Percentiles rank a stretch among this genome's conserved stretches.
Conservation (phyloP, 148 eudicot species). For the Rhododendron simsii region DNA sequence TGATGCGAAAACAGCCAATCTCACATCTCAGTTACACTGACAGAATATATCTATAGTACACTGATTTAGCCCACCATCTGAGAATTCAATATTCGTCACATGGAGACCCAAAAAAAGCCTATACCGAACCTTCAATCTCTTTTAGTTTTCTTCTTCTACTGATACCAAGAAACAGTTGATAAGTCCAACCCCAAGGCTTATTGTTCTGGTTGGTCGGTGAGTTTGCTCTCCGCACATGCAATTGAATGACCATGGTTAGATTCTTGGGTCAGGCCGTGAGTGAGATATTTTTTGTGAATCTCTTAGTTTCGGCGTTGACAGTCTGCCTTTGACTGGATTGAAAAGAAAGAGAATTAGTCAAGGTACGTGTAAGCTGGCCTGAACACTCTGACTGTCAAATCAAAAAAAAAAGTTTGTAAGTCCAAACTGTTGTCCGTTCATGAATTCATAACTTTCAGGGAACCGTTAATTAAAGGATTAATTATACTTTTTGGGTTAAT, state of each 20-base stretch:
- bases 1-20: background rate
- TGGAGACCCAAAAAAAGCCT: background rate
- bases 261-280: background rate
- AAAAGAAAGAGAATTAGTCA: no score
- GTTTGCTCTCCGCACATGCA: background rate
- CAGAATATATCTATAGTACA: background rate
- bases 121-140: background rate
- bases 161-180: background rate
- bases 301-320: rapidly evolving
- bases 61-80: background rate
- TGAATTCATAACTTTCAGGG: background rate
- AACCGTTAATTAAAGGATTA: background rate
- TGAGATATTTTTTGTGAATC: background rate
- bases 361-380: no score
- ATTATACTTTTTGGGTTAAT: background rate
- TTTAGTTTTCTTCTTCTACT: background rate
- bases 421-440: background rate
- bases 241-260: background rate
- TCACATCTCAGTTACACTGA: background rate
- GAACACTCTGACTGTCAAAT: background rate
- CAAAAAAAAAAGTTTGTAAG: background rate
- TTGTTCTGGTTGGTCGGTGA: background rate
- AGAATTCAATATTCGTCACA: background rate
- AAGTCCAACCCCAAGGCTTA: background rate
- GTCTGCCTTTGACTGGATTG: background rate